Percentiles rank a stretch among this genome's conserved stretches.
Evolutionary conservation across 352 stramenopile genomes (phyloP).

Genomic region (Phytophthora tentaculata): DNA sequence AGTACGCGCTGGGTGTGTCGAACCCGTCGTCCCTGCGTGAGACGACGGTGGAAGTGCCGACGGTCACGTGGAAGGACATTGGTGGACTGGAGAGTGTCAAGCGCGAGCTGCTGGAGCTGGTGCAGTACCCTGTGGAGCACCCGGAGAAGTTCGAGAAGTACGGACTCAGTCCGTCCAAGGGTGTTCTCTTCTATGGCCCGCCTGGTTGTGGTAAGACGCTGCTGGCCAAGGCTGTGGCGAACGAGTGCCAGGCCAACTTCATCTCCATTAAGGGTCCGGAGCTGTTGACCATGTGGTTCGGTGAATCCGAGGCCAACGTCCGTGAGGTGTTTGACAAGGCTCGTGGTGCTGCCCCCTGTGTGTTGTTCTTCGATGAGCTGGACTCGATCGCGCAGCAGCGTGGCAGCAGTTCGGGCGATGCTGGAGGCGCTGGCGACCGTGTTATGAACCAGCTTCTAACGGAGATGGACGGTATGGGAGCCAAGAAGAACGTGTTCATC

Average conservation of each 20-base stretch:
- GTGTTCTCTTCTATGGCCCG: slow-evolving; percentile 99
- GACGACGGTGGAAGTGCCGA: slow-evolving; percentile 99
- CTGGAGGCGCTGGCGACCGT: slow-evolving; percentile 97
- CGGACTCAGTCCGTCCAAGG: slow-evolving; percentile 93
- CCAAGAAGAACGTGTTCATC: slow-evolving; percentile 99
- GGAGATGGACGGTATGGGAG: slow-evolving; percentile 99
- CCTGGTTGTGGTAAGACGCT: slow-evolving; percentile 99
- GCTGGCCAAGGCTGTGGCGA: slow-evolving; percentile 99
- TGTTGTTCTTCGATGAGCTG: slow-evolving; percentile 99
- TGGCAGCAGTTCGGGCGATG: slow-evolving; percentile 94
- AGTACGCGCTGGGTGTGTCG: slow-evolving; percentile 97
- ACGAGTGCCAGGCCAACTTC: slow-evolving; percentile 99
- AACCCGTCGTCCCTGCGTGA: slow-evolving; percentile 99
- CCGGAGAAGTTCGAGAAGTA: slow-evolving; percentile 99
- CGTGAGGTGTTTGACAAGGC: slow-evolving; percentile 99
- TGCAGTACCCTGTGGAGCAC: slow-evolving; percentile 99
- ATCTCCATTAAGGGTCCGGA: slow-evolving; percentile 99
- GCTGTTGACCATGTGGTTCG: slow-evolving; percentile 99
- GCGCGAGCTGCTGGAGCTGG: slow-evolving; percentile 98
- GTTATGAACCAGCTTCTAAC: slow-evolving; percentile 99
- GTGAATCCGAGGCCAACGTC: slow-evolving; percentile 99
- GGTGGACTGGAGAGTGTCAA: slow-evolving; percentile 98
- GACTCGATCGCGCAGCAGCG: slow-evolving; percentile 99
- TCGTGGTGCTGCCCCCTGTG: slow-evolving; percentile 95
- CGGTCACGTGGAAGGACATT: slow-evolving; percentile 99